Base-by-base conservation (phyloP, 139 green algal species). In the Volvox reticuliferus region DNA sequence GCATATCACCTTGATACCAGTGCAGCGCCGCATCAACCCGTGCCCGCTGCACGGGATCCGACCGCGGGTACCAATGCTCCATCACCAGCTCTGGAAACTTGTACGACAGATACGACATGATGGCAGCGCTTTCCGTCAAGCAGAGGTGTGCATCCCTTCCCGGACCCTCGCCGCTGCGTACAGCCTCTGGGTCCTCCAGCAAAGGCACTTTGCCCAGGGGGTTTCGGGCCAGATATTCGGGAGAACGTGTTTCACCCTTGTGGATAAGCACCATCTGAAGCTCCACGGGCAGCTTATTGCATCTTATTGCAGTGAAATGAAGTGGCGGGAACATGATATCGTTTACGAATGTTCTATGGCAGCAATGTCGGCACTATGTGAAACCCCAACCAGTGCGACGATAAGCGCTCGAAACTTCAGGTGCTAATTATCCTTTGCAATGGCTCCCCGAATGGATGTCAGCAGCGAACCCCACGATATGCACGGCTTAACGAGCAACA, bases 41-140 rank as follows among this genome's bases (percentile, higher is more conserved):
- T 28, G 90, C 90, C 22, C 75, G 33, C 22, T 18, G 13, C 33
- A 86, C 76, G 18, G 26, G 9, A 75, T 91, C 87, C 1, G 37
- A 22, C 17, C 87, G 24, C 1, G 90, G 90, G 26, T 88, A 88
- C 90, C 90, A 93, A 71, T 92, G 76, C 63, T 91, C 85, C 17
- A 71, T 6, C 32, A 93, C 87, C 19, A 17, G 32, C 3, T 61
- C 44, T 12, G 62, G 30, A 65, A 83, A 77, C 84, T 62, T 88
- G 83, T 88, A 76, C 61, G 84, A 86, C 82, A 87, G 62, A 30
- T 93, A 93, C 28, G 55, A 50, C 85, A 93, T 77, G 62, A 93
- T 93, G 62, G 90, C 90, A 21, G 61, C 78, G 79, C 55, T 82
- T 55, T 93, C 90, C 19, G 90, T 85, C 61, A 93, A 77, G 26